Conservation (phyloP, 1,284 basidiomycete species). For the Moesziomyces sp. region DNA sequence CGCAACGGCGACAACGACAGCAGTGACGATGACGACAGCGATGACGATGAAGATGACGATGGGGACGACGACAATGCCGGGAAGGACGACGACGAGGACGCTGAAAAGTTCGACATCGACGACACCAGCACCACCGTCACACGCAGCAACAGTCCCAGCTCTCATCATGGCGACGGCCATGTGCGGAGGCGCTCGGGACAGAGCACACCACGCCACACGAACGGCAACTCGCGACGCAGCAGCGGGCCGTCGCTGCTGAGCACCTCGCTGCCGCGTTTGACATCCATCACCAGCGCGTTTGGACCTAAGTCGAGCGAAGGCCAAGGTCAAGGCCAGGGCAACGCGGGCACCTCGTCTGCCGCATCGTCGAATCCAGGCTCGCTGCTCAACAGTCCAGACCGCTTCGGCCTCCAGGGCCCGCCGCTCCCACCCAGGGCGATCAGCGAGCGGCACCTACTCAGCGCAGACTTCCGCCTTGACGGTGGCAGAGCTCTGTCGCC, state of each 20-base stretch:
- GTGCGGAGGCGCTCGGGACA: constrained; percentile 33
- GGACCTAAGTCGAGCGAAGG: constrained; percentile 20
- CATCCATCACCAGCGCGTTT: constrained; percentile 31
- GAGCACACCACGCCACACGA: constrained; percentile 24
- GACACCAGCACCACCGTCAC: constrained; percentile 56
- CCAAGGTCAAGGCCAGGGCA: background rate
- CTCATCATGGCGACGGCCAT: constrained; percentile 25
- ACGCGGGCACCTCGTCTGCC: constrained; percentile 14
- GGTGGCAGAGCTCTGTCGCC: constrained; percentile 13
- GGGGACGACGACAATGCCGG: constrained; percentile 31
- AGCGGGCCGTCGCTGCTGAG: constrained; percentile 28
- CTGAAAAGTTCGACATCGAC: constrained; percentile 65
- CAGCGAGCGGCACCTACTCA: constrained; percentile 59
- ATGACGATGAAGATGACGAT: constrained; percentile 36
- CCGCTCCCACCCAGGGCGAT: constrained; percentile 59
- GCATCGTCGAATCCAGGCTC: constrained; percentile 33
- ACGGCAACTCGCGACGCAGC: constrained; percentile 21
- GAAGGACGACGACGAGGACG: constrained; percentile 48
- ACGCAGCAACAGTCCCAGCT: constrained; percentile 45
- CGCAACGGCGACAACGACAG: constrained; percentile 17
- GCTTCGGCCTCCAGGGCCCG: constrained; percentile 60
- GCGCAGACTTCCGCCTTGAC: constrained; percentile 60
- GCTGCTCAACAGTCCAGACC: constrained; percentile 55
- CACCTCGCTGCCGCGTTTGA: constrained; percentile 31
- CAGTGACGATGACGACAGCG: constrained; percentile 19